Conservation (phyloP, 1,284 basidiomycete species). For the Volvariella surrecta region DNA sequence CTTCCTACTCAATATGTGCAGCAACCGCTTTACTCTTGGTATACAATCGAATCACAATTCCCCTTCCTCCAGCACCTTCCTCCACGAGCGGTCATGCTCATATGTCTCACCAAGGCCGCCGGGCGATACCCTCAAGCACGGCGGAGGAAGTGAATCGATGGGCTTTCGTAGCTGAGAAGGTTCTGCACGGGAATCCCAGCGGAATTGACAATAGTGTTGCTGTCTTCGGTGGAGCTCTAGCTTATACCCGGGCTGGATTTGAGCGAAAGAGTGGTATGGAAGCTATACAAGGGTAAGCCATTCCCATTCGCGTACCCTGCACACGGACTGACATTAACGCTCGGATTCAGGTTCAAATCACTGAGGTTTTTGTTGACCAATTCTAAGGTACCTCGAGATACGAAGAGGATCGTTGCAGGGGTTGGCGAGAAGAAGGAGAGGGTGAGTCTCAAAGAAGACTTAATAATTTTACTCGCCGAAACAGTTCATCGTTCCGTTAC, state of each 20-base stretch:
- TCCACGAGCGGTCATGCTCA: slow-evolving; percentile 55
- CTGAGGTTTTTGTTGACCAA: slow-evolving; percentile 83
- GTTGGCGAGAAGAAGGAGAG: slow-evolving; percentile 69
- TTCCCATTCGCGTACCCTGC: slow-evolving; percentile 8
- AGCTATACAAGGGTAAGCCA: slow-evolving; percentile 70
- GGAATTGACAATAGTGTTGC: slow-evolving; percentile 97
- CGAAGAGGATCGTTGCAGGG: slow-evolving; percentile 89
- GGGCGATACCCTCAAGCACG: slow-evolving; percentile 45
- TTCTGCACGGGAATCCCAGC: slow-evolving; percentile 95
- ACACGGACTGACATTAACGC: slow-evolving; percentile 11
- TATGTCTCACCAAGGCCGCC: slow-evolving; percentile 52
- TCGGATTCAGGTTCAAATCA: slow-evolving; percentile 37
- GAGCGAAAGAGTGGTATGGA: slow-evolving; percentile 76
- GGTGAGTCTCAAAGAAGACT: too few relatives aligned
- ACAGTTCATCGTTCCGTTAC: too few relatives aligned
- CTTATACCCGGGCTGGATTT: slow-evolving; percentile 81
- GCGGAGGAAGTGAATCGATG: slow-evolving; percentile 85
- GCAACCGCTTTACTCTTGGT: slow-evolving; percentile 78
- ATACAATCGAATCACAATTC: slow-evolving; percentile 49
- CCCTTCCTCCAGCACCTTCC: slow-evolving; percentile 38
- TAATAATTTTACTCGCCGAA: too few relatives aligned
- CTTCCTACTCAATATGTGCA: slow-evolving; percentile 87
- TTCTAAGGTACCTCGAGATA: slow-evolving; percentile 88
- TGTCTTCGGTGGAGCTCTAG: slow-evolving; percentile 89
- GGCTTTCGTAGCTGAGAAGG: slow-evolving; percentile 95